These are phyloP conservation scores for Ogataea ramenticola DNA, from an alignment of 805 yeast genomes.

Conservation along the genomic window DNA sequence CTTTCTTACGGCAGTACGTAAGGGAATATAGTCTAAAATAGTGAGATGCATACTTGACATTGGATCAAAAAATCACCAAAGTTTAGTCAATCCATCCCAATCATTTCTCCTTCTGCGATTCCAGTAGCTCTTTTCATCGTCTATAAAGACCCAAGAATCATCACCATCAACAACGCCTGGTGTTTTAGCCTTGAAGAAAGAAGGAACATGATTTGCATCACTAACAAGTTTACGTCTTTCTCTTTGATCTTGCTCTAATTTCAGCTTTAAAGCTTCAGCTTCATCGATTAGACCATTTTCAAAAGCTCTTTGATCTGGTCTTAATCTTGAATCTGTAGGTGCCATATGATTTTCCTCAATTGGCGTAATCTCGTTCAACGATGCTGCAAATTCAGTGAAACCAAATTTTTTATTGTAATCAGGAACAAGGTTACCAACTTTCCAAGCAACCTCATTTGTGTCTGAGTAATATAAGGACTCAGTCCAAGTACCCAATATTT, in stretches of 20 bases:
- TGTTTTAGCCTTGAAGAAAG: slow-evolving; percentile 43
- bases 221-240: slow-evolving; percentile 56
- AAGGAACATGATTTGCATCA: slow-evolving; percentile 50
- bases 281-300: slow-evolving; percentile 60
- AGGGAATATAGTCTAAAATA: too few relatives aligned
- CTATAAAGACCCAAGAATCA: slow-evolving; percentile 44
- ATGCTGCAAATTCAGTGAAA: slow-evolving; percentile 74
- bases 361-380: slow-evolving; percentile 69
- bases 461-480: slow-evolving; percentile 44
- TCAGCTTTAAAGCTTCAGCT: slow-evolving; percentile 66
- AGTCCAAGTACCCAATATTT: slow-evolving; percentile 79
- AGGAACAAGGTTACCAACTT: slow-evolving; percentile 55
- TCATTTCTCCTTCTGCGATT: slow-evolving; percentile 55
- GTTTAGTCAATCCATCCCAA: slow-evolving; percentile 48
- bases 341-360: slow-evolving; percentile 62
- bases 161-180: slow-evolving; percentile 11
- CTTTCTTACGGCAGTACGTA: too few relatives aligned
- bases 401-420: slow-evolving; percentile 68
- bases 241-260: slow-evolving; percentile 76
- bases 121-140: slow-evolving; percentile 72
- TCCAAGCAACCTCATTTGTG: slow-evolving; percentile 52
- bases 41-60: too few relatives aligned
- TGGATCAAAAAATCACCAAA: too few relatives aligned
- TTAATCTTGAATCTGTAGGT: slow-evolving; percentile 80
- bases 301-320: slow-evolving; percentile 78